These are phyloP conservation scores for Funneliformis mosseae DNA, from an alignment of 192 early-diverging fungal genomes.

Conservation along the genomic window DNA sequence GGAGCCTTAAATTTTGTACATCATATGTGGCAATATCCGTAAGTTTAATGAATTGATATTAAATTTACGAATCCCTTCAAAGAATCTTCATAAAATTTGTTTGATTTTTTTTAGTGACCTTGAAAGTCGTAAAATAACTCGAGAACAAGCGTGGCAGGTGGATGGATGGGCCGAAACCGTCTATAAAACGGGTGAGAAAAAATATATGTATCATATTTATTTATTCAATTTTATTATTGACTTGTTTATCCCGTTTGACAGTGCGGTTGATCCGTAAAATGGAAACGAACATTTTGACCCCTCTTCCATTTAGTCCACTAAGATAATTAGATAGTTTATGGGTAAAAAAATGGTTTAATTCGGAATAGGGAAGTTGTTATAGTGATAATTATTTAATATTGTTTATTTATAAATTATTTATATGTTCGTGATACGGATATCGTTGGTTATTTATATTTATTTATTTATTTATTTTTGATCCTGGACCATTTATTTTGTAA, in stretches of 20 bases:
- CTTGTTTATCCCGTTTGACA: constrained; percentile 32
- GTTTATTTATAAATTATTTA: not conserved
- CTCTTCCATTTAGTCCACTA: constrained; percentile 76
- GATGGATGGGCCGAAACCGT: constrained; percentile 95
- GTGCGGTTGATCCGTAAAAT: constrained; percentile 80
- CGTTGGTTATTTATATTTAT: not conserved
- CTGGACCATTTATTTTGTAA: too few species aligned
- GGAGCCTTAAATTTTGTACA: constrained; percentile 87
- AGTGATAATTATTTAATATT: not conserved
- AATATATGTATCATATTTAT: not conserved
- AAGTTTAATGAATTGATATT: constrained; percentile 30
- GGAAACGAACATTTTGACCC: constrained; percentile 78
- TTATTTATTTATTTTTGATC: not conserved
- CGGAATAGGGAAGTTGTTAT: not conserved
- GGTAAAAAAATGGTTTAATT: not conserved
- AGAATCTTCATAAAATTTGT: too few species aligned
- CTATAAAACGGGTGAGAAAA: constrained; percentile 72
- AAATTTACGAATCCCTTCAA: not conserved
- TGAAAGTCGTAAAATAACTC: constrained; percentile 83
- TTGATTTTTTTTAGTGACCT: too few species aligned
- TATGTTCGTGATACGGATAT: not conserved
- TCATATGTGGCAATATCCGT: constrained; percentile 92
- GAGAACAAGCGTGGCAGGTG: constrained; percentile 91
- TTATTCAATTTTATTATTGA: not conserved
- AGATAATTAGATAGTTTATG: constrained; percentile 49